Base-by-base conservation (phyloP, 1,139 yeast species). In the Geotrichum fermentans region DNA sequence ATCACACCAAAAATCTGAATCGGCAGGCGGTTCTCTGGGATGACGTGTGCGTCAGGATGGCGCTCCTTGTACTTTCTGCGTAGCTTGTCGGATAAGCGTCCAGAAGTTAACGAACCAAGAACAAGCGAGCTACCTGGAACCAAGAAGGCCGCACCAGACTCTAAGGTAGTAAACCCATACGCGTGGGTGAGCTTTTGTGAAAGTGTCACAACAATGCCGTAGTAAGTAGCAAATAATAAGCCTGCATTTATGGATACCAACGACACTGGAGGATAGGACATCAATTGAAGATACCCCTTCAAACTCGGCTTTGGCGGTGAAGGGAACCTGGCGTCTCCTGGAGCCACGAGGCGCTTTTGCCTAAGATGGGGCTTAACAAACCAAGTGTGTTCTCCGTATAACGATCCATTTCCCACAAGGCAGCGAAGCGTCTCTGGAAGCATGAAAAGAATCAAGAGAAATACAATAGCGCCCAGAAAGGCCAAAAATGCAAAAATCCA, bases 361-460 rank as follows among this genome's bases (percentile, higher is more conserved):
- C 50, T 53, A 2, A 67, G 52, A 2, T 51, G 47, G 22, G 54
- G 54, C 6, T 75, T 73, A 24, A 52, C 58, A 11, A 71, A 62
- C 33, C 70, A 47, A 59, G 62, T 59, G 0, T 60, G 47, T 5
- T 55, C 50, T 4, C 56, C 52, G 4, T 54, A 45, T 30, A 54
- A 48, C 42, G 65, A 72, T 1, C 80, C 80, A 58, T 75, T 72
- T 0, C 84, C 84, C 10, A 79, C 83, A 18, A 78, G 65, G 52
- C 72, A 76, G 10, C 57, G 52, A 34, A 87, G 70, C 0, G 96
- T 88, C 61, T 88, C 96, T 0, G 96, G 96, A n/a, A 87, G 69
- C 1, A 73, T 67, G 43, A 85, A 72, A 1, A 78, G 57, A 42
- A 87, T 69, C 40, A 78, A 56, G 1, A 79, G 17, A 32, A 75